Base-by-base conservation (phyloP, 2,329 filamentous ascomycete genomes). In the Epichloe sylvatica region DNA sequence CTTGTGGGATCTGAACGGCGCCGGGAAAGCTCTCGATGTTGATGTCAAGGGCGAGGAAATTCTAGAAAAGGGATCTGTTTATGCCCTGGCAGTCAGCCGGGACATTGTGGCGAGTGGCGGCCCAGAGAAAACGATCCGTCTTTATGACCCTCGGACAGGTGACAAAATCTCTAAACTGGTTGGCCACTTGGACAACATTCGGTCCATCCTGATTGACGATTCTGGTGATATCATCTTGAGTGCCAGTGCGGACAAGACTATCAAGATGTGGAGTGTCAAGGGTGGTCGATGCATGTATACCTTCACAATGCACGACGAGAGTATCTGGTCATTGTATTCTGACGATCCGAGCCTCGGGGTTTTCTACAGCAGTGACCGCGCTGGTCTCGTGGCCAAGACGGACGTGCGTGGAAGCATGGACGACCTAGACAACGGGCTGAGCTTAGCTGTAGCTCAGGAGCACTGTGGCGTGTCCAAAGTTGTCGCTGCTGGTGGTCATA, bases 261-360 rank as follows among this genome's bases (percentile, higher is more conserved):
- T 98, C 70, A 98, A 98, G 70, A 81, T 97, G 51, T 98, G 92
- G 92, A 96, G 90, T 56, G 83, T 97, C 57, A 92, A 86, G 11
- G 91, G 89, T 21, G 92, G 92, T 49, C 78, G 92, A 57, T 98
- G 92, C 73, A 91, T 97, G 84, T 88, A 96, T 67, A 98, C 92
- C 0, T 77, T 98, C 58, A 96, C 90, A 49, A 98, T 98, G 92
- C 92, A 98, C 69, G 94, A 94, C 62, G 89, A 95, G 62, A 96
- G 90, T 63, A 87, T 98, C 21, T 98, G 92, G 92, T 94, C 88
- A 1, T 74, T 98, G 21, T 94, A 85, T 66, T 96, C 92, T 0
- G 83, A 91, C 49, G 81, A 94, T 58, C 89, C 90, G 0, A 77
- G 84, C 51, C 76, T 98, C 4, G 83, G 84, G 9, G 78, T 95